A percentile compares a stretch with the other conserved stretches of the same genome.
Evolutionary conservation across 345 rosid genomes (phyloP).

Genomic region (Lagerstroemia speciosa): DNA sequence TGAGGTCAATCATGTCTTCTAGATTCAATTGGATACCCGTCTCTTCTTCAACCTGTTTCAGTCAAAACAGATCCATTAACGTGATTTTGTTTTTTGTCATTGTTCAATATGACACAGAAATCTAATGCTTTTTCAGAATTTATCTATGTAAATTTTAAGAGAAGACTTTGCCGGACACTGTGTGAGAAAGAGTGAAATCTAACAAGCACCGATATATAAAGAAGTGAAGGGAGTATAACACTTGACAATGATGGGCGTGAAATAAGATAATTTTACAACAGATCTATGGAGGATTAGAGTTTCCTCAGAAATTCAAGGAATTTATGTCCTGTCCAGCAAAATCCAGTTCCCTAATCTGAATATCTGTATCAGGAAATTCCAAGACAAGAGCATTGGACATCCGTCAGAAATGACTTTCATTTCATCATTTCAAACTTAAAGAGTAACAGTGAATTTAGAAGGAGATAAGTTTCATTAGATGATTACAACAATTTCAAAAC

Average conservation of each 20-base stretch:
- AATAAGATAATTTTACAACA: not conserved
- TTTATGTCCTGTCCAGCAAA: not conserved
- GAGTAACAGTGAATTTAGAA: not conserved
- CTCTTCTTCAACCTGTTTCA: conserved; percentile 77
- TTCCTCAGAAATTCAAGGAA: not conserved
- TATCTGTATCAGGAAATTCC: not conserved
- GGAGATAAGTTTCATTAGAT: not conserved
- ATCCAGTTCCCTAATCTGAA: not conserved
- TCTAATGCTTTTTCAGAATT: not conserved
- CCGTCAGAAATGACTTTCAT: not conserved
- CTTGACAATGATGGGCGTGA: not conserved
- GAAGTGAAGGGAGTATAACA: not conserved
- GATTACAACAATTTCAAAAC: not conserved
- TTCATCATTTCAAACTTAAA: not conserved
- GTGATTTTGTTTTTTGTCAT: not conserved
- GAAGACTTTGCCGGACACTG: not conserved
- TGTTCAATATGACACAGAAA: not conserved
- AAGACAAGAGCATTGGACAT: not conserved
- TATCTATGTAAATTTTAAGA: not conserved
- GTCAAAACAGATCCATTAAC: not conserved
- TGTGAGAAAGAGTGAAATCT: not conserved
- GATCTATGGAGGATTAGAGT: not conserved
- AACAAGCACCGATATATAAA: not conserved
- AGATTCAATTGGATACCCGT: conserved; percentile 58
- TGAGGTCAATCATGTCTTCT: conserved; percentile 77